Base-by-base conservation (phyloP, 179 eudicot genomes). In the Gypsophila paniculata region DNA sequence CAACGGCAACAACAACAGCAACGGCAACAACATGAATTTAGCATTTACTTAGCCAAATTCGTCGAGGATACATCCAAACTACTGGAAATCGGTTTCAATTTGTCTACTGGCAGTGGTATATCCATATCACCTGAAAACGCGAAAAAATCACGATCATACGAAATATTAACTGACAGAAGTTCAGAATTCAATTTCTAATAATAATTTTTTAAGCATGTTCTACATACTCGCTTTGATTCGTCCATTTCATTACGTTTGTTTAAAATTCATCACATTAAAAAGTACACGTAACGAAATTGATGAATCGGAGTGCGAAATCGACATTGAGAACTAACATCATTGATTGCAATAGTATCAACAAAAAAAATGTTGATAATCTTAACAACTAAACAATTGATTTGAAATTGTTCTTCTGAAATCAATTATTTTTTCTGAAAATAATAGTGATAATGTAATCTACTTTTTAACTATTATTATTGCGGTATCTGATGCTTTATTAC, bases 51-150 rank as follows among this genome's bases (percentile, higher is more conserved):
- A 19, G 67, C 22, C 61, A 60, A 54, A 46, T 53, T 53, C 25
- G 70, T 62, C 15, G 86, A 54, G 7, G 77, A 77, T 44, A 42
- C 80, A 61, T 82, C 83, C 26, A 61, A 76, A 18, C 67, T 49
- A 22, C 23, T 53, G 5, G 71, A 58, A 8, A 59, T 72, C 17
- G 61, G 6, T 13, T 82, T 74, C 22, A 89, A 22, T 74, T 89
- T 89, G 72, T 85, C 86, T 63, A 85, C 54, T 34, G 84, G 89
- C 61, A 89, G 72, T 3, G 74, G 72, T 69, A 70, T 49, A 71
- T 83, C 88, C 85, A 74, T 74, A 65, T 32, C 42, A 26, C 66
- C 82, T 78, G 52, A 68, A 70, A 64, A 34, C 2, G 52, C 17
- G 15, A 8, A 10, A 52, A 8, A 17, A 29, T n/a, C 4, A 62